Percentiles rank a stretch among this genome's conserved stretches.
These are phyloP conservation scores for Macrocybe gigantea DNA, from an alignment of 768 basidiomycete genomes.

Conservation along the genomic window DNA sequence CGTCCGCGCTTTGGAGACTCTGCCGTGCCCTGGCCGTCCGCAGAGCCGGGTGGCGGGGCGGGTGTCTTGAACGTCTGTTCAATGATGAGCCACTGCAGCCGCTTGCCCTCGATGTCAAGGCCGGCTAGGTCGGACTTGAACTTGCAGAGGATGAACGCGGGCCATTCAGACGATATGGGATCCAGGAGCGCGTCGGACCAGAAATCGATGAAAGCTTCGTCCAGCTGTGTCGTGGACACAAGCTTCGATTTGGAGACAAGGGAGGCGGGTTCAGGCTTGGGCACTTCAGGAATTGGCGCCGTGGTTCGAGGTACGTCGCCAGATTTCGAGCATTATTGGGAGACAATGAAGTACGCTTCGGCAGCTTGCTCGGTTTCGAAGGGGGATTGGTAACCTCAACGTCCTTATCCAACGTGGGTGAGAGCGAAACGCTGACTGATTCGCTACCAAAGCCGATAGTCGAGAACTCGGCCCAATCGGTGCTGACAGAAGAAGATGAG, in stretches of 20 bases:
- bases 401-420: slow-evolving; percentile 7
- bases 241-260: slow-evolving; percentile 32
- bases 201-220: slow-evolving; percentile 81
- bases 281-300: slow-evolving; percentile 8
- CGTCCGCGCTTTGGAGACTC: slow-evolving; percentile 18
- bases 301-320: slow-evolving; percentile 15
- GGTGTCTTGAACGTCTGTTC: slow-evolving; percentile 51
- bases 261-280: slow-evolving; percentile 20
- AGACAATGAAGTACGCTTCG: slow-evolving; percentile 15
- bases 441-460: slow-evolving; percentile 43
- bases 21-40: slow-evolving; percentile 4
- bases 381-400: slow-evolving; percentile 29
- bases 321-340: slow-evolving; percentile 21
- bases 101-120: slow-evolving; percentile 27
- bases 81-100: slow-evolving; percentile 60
- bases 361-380: slow-evolving; percentile 18
- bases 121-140: slow-evolving; percentile 39
- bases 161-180: slow-evolving; percentile 60
- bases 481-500: slow-evolving; percentile 16
- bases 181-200: slow-evolving; percentile 74
- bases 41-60: slow-evolving; percentile 22
- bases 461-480: slow-evolving; percentile 70
- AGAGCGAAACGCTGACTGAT: too few species aligned
- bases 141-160: slow-evolving; percentile 64
- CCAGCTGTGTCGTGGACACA: slow-evolving; percentile 50